These are phyloP conservation scores for Lasiosphaeria miniovina DNA, from an alignment of 495 filamentous ascomycete genomes.

Conservation along the genomic window DNA sequence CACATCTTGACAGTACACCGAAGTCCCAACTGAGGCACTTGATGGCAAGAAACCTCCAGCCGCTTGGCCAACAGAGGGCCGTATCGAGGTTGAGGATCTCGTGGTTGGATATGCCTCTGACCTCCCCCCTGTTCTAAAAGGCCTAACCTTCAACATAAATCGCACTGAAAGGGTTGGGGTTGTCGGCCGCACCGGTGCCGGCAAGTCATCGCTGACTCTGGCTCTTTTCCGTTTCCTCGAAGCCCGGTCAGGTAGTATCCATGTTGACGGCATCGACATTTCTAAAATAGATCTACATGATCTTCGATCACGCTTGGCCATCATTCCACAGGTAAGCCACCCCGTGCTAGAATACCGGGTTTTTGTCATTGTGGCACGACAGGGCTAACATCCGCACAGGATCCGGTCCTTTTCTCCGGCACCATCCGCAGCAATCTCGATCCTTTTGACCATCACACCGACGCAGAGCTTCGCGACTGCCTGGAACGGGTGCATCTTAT, in stretches of 20 bases:
- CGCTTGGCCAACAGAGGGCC: conserved; percentile 75
- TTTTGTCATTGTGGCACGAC: background rate
- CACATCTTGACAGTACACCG: conserved; percentile 49
- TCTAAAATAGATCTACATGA: conserved; percentile 71
- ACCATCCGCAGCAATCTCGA: conserved; percentile 82
- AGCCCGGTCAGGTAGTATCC: conserved; percentile 64
- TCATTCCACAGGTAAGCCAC: conserved; percentile 64
- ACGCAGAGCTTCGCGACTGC: conserved; percentile 69
- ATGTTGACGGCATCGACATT: conserved; percentile 74
- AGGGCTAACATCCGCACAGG: conserved; percentile 29
- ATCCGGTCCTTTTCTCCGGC: conserved; percentile 84
- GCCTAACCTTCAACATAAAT: conserved; percentile 65
- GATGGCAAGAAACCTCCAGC: conserved; percentile 62
- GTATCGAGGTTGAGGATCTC: conserved; percentile 68
- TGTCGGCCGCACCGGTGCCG: conserved; percentile 82
- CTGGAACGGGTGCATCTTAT: conserved; percentile 75
- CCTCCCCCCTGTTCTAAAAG: conserved; percentile 72
- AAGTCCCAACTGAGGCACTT: conserved; percentile 66
- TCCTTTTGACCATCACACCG: conserved; percentile 69
- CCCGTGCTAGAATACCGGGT: background rate
- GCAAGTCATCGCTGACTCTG: conserved; percentile 80
- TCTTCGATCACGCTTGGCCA: conserved; percentile 70
- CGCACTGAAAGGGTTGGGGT: conserved; percentile 76
- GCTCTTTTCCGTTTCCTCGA: conserved; percentile 83
- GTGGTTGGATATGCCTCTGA: conserved; percentile 75